These are phyloP conservation scores for Breviolum minutum DNA, from an alignment of 73 alveolate species.

Conservation along the genomic window DNA sequence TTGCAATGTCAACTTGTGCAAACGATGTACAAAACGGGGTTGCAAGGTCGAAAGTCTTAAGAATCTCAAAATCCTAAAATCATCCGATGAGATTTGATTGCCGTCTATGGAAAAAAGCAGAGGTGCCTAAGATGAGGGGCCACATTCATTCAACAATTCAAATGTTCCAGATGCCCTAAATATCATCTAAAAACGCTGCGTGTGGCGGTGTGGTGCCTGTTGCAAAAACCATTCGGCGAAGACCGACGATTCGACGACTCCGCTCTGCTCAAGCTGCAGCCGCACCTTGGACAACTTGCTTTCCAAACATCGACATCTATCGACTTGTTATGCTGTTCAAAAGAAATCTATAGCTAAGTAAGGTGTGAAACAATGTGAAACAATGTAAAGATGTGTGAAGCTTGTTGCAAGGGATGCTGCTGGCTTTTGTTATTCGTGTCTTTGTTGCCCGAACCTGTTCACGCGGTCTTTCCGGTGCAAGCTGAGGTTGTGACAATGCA, in stretches of 20 bases:
- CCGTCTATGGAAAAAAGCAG: no score
- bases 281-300: constrained; percentile 26
- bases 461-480: not conserved
- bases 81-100: no score
- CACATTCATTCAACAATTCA: not conserved
- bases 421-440: no score
- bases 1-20: not conserved
- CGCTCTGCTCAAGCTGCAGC: constrained; percentile 58
- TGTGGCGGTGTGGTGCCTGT: constrained; percentile 10
- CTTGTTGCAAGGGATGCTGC: no score
- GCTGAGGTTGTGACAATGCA: constrained; percentile 33
- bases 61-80: no score
- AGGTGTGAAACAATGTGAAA: no score
- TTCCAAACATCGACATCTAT: not conserved
- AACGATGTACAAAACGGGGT: not conserved
- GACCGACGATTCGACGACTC: constrained; percentile 69
- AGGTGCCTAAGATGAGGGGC: not conserved
- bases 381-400: no score
- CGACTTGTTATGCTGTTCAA: not conserved
- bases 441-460: no score
- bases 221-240: constrained; percentile 88
- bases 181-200: not conserved
- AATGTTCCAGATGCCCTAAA: not conserved
- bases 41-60: not conserved
- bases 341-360: not conserved